Evolutionary conservation across 306 rosid species (phyloP).

Genomic region (Geum urbanum): DNA sequence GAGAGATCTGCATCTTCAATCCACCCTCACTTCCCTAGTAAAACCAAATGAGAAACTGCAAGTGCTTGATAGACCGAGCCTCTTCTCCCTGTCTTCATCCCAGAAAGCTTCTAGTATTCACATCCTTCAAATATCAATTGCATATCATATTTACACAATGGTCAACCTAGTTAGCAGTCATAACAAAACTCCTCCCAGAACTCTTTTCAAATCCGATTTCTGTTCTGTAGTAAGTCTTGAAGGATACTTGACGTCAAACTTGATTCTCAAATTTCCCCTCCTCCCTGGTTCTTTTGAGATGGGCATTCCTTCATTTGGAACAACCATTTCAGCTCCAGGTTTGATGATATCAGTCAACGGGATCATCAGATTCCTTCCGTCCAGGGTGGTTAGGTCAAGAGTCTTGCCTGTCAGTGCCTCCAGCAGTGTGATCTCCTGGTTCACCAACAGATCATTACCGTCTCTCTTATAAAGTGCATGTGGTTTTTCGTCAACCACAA

Average conservation of each 20-base stretch:
- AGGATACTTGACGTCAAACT: constrained; percentile 78
- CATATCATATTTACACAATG: constrained; percentile 26
- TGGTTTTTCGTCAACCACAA: constrained; percentile 89
- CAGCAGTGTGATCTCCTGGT: constrained; percentile 75
- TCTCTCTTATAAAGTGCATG: constrained; percentile 76
- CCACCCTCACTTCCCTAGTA: background rate
- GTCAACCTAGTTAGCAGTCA: constrained; percentile 31
- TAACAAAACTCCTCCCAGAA: constrained; percentile 56
- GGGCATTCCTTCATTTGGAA: constrained; percentile 93
- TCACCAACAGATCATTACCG: constrained; percentile 73
- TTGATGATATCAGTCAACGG: constrained; percentile 61
- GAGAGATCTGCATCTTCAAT: background rate
- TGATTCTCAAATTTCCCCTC: constrained; percentile 80
- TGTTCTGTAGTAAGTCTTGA: constrained; percentile 68
- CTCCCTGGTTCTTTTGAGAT: constrained; percentile 79
- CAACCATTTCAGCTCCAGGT: constrained; percentile 59
- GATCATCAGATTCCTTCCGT: constrained; percentile 67
- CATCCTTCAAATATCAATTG: constrained; percentile 29
- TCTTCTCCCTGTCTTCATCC: constrained; percentile 16
- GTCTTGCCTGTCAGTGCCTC: constrained; percentile 88
- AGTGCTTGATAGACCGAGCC: constrained; percentile 14
- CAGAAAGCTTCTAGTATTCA: constrained; percentile 38
- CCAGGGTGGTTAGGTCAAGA: constrained; percentile 57
- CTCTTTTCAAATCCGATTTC: constrained; percentile 78
- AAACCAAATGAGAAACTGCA: constrained; percentile 10